Evolutionary conservation across 2,329 filamentous ascomycete genomes (phyloP), one percentile per base, ranked within the genome.

Genomic region (Botrytis squamosa): DNA sequence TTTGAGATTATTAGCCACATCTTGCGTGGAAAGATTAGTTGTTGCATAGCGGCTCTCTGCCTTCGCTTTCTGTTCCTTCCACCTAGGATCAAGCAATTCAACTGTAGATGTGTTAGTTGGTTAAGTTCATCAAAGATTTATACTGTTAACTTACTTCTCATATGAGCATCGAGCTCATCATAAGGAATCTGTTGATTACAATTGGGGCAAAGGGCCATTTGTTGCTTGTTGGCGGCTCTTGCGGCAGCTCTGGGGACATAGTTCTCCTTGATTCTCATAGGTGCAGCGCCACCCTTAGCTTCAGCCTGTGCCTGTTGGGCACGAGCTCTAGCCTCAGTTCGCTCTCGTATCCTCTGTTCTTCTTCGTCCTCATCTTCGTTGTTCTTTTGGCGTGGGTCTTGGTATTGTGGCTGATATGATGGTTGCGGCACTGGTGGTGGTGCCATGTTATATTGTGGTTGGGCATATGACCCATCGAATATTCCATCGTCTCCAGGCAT

Each of bases 11-110:
- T 94, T 95, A 70, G 94, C 95, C 64, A 97, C 94, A 78, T 98
- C 95, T 49, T 88, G 89, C 5, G 93, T 95, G 1, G 92, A 93
- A 16, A 97, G 84, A 79, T 97, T 98, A 16, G 94, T 97, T 0
- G 93, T 95, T 1, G 93, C 89, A 76, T 92, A 93, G 75, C 95
- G 91, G 20, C 92, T 90, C 64, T 97, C 94, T 25, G 93, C 90
- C 82, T 97, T 97, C 74, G 93, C 92, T 78, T 94, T 94, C 82
- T 98, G 95, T 81, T 98, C 95, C 82, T 97, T 97, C 95, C 95
- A 98, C 74, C 92, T 89, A 0, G 95, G 95, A 81, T 98, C 95
- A 74, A 98, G 88, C 65, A 98, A 88, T 83, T 98, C 95, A 81
- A 98, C 86, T 88, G 76, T 49, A 64, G 42, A 14, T 60, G 49